Conservation (phyloP, 805 yeast species). For the Kregervanrija delftensis region DNA sequence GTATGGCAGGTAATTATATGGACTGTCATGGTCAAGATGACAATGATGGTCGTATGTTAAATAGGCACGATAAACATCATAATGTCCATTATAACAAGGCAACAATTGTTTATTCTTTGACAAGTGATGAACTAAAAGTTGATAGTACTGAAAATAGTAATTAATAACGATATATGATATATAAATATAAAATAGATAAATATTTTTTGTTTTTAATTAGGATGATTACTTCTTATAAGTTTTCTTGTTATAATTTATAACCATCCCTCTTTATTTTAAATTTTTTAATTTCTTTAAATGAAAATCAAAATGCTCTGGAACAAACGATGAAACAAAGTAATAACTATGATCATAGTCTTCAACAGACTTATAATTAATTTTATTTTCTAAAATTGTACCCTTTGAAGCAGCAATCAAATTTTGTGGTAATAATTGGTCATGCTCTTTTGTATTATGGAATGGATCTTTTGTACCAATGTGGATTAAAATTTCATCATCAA, state of each 20-base stretch:
- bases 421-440: constrained; percentile 65
- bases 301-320: constrained; percentile 75
- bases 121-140: too few relatives aligned
- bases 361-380: constrained; percentile 52
- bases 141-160: neutral
- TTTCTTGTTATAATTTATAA: too few relatives aligned
- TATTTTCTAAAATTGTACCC: constrained; percentile 51
- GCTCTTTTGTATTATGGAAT: constrained; percentile 40
- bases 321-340: constrained; percentile 75
- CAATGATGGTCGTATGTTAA: too few relatives aligned
- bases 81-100: constrained; percentile 7
- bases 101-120: constrained; percentile 7
- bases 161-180: neutral
- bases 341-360: constrained; percentile 91
- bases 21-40: too few relatives aligned
- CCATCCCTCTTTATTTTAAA: constrained; percentile 4
- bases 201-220: neutral
- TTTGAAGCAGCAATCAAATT: constrained; percentile 55
- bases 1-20: too few relatives aligned
- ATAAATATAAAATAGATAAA: neutral
- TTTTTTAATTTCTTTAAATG: constrained; percentile 55
- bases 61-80: too few relatives aligned
- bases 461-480: constrained; percentile 78
- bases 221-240: too few relatives aligned
- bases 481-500: constrained; percentile 56